Evolutionary conservation across 768 basidiomycete species (phyloP).

Genomic region (Pleurotus eryngii): DNA sequence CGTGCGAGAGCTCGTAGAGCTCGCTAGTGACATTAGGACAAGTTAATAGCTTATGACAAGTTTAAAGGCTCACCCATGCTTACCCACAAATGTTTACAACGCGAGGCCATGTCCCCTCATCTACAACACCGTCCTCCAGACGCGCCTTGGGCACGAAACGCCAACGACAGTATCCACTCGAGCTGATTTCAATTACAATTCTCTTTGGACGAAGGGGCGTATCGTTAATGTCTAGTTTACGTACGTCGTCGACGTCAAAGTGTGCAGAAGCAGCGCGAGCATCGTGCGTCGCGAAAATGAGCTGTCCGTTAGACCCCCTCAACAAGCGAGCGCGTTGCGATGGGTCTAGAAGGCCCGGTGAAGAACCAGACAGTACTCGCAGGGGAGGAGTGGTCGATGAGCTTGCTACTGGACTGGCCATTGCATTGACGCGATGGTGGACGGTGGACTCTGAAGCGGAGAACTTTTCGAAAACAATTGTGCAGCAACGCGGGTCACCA

Average conservation of each 20-base stretch:
- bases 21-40: constrained; percentile 31
- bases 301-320: constrained; percentile 50
- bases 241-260: constrained; percentile 31
- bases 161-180: constrained; percentile 60
- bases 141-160: constrained; percentile 74
- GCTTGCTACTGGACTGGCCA: not conserved
- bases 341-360: constrained; percentile 65
- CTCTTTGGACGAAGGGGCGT: constrained; percentile 59
- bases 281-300: constrained; percentile 77
- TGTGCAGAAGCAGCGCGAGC: constrained; percentile 55
- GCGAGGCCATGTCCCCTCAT: constrained; percentile 74
- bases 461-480: not conserved
- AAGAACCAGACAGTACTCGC: constrained; percentile 29
- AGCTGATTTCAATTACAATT: constrained; percentile 66
- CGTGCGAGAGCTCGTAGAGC: constrained; percentile 53
- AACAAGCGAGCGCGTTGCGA: constrained; percentile 60
- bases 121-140: constrained; percentile 48
- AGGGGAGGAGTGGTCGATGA: not conserved
- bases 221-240: constrained; percentile 41
- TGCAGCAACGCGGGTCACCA: no score
- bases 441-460: not conserved
- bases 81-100: constrained; percentile 68
- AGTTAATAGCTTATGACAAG: constrained; percentile 6
- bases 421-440: not conserved
- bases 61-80: constrained; percentile 20